Base-by-base conservation (phyloP, 306 rosid genomes). In the Rosa rugosa region DNA sequence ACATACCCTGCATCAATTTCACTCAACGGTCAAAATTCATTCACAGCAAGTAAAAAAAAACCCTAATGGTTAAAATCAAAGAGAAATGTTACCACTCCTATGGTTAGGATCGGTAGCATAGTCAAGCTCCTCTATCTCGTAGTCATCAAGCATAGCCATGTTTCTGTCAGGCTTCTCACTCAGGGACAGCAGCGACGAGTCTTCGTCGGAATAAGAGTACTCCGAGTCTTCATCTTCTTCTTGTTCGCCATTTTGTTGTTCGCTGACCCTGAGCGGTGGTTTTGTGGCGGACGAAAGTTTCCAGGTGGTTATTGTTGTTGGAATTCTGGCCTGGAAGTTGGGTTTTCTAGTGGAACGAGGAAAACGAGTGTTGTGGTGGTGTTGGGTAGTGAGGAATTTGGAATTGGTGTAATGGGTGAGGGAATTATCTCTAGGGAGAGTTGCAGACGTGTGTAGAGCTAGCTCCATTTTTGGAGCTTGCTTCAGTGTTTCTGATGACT, bases 91-190 rank as follows among this genome's bases (percentile, higher is more conserved):
- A 95, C 98, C 99, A 65, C 99, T 95, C 50, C 88, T 80, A 76
- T 95, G 99, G 84, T 90, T 83, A 23, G 89, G 90, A 69, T 78
- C 84, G 45, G 36, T 31, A 23, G 71, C 77, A 25, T 74, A 79
- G 31, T 82, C 87, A 57, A 90, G 91, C 86, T 95, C 99, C 73
- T 91, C 98, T 13, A 90, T 54, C 76, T 95, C 98, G 69, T 90
- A 89, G 31, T 95, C 94, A 79, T 95, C 99, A 1, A 89, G 91
- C 83, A 93, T 68, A 10, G 87, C 84, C 80, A 86, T 54, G 79
- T 87, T 95, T 66, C 99, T 69, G 81, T 95, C 93, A 0, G 99
- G 99, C 76, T 95, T 95, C 70, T 46, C 88, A 63, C 86, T 95
- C 68, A 93, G 92, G 66, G 99, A 95, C 89, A 95, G 82, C 50